These are phyloP conservation scores for Sabuloglossum arenarium DNA, from an alignment of 495 filamentous ascomycete species.

Conservation along the genomic window DNA sequence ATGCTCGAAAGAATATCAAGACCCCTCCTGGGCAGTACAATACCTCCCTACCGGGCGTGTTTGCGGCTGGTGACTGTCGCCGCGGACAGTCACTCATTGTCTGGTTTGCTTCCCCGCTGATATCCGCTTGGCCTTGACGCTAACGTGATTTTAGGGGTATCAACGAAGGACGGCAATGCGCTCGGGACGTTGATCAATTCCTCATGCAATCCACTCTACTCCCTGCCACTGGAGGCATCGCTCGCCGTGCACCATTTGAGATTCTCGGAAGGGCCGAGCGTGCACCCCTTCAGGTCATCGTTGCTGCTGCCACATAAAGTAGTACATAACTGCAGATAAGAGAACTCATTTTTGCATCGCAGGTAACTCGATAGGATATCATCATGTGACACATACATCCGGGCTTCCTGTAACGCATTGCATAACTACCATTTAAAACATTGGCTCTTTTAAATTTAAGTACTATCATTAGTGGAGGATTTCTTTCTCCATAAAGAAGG, in stretches of 20 bases:
- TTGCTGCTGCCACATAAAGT: conserved; percentile 9
- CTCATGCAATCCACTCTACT: conserved; percentile 65
- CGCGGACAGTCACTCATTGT: conserved; percentile 95
- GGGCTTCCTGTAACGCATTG: neutral
- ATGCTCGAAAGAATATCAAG: conserved; percentile 94
- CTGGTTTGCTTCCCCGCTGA: conserved; percentile 42
- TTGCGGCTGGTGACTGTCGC: conserved; percentile 91
- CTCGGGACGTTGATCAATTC: conserved; percentile 83
- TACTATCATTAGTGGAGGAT: too few species aligned
- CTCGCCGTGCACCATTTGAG: conserved; percentile 43
- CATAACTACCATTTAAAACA: too few species aligned
- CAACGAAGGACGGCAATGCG: conserved; percentile 89
- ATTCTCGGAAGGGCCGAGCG: conserved; percentile 14
- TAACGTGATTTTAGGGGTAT: conserved; percentile 46
- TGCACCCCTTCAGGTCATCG: conserved; percentile 12
- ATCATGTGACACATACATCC: neutral
- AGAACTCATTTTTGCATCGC: neutral
- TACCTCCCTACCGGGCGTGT: conserved; percentile 78
- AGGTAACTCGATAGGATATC: neutral
- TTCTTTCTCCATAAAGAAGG: too few species aligned
- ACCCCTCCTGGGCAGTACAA: conserved; percentile 74
- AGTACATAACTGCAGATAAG: neutral
- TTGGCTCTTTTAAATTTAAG: too few species aligned
- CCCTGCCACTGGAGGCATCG: conserved; percentile 86
- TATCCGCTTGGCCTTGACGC: neutral